Evolutionary conservation across 2,329 filamentous ascomycete species (phyloP).

Genomic region (Colletotrichum zoysiae): DNA sequence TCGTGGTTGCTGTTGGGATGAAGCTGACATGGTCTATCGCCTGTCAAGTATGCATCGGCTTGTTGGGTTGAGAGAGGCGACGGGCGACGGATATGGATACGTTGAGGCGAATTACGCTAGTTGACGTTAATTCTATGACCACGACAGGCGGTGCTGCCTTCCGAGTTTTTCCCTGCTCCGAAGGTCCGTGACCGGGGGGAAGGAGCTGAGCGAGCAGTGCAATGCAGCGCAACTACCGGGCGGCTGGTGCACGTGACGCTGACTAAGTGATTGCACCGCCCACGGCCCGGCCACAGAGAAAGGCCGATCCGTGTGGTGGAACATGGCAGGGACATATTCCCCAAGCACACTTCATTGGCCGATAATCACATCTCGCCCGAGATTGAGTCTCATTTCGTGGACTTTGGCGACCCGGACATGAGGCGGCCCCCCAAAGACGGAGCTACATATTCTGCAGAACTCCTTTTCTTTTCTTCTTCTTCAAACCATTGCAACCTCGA

Average conservation of each 20-base stretch:
- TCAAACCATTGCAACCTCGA: not conserved
- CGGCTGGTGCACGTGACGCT: conserved; percentile 26
- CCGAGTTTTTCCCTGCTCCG: conserved; percentile 41
- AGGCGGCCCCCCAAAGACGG: not conserved
- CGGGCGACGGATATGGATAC: conserved; percentile 33
- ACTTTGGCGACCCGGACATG: not conserved
- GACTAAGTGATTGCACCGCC: not conserved
- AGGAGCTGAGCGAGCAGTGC: no score
- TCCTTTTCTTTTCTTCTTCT: no score
- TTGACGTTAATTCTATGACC: conserved; percentile 39
- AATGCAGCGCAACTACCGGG: not conserved
- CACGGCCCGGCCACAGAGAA: not conserved
- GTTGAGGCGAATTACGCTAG: conserved; percentile 40
- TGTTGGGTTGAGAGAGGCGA: conserved; percentile 30
- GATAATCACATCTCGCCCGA: conserved; percentile 9
- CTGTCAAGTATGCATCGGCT: conserved; percentile 22
- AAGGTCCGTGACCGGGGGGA: conserved; percentile 32
- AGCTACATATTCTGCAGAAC: not conserved
- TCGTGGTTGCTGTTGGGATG: conserved; percentile 20
- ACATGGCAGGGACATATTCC: not conserved
- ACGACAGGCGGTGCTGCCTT: conserved; percentile 31
- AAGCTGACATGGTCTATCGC: conserved; percentile 34
- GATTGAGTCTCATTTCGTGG: not conserved
- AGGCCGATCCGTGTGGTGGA: not conserved
- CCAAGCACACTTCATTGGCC: conserved; percentile 14